phyloP scores from a whole-genome alignment of 805 yeast genomes.

The Isabelozyma pseudorhagii region DNA sequence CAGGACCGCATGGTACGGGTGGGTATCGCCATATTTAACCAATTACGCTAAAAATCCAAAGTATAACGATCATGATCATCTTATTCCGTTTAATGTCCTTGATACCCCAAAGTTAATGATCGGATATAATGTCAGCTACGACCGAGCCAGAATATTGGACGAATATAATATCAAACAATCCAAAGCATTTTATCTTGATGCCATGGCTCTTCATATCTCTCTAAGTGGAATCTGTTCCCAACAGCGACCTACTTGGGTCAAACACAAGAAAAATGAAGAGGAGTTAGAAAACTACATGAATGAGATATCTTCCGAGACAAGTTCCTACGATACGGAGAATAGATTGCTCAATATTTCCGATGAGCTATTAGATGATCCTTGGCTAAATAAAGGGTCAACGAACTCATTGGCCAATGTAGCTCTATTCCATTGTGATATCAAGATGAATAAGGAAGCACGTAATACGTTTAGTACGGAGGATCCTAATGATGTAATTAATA shows the following conservation, averaged over 20 bases:
- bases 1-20: conserved; percentile 80
- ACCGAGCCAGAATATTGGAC: conserved; percentile 79
- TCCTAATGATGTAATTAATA: conserved; percentile 49
- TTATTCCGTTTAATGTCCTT: conserved; percentile 69
- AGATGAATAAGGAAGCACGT: conserved; percentile 64
- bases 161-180: conserved; percentile 71
- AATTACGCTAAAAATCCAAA: conserved; percentile 41
- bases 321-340: conserved; percentile 1
- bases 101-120: conserved; percentile 56
- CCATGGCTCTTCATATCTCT: conserved; percentile 91
- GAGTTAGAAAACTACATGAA: conserved; percentile 10
- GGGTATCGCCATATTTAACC: conserved; percentile 87
- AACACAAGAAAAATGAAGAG: conserved; percentile 44
- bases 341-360: conserved; percentile 11
- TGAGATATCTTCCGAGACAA: conserved; percentile 10
- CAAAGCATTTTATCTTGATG: conserved; percentile 79
- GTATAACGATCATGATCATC: conserved; percentile 46
- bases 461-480: conserved; percentile 59
- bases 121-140: conserved; percentile 91
- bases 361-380: conserved; percentile 63
- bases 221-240: conserved; percentile 89
- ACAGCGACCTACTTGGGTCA: conserved; percentile 78
- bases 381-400: conserved; percentile 75
- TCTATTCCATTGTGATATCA: conserved; percentile 67
- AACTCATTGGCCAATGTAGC: conserved; percentile 83